Percentiles rank a stretch among this genome's conserved stretches.
Evolutionary conservation across 1,139 yeast genomes (phyloP).

Genomic region (Blastobotrys buckinghamii): DNA sequence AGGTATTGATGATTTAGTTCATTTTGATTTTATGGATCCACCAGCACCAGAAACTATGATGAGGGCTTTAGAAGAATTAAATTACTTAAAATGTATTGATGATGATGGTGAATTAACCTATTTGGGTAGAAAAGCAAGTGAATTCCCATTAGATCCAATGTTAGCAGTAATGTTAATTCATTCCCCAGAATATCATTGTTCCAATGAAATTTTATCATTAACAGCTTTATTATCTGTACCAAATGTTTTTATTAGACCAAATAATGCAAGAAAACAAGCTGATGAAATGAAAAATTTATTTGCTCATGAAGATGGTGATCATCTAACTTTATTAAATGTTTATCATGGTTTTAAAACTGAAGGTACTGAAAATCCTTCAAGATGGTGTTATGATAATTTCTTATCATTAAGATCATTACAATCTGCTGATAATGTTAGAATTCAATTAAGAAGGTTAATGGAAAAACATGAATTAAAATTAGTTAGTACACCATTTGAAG

Average conservation of each 20-base stretch:
- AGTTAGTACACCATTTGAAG: slow-evolving; percentile 63
- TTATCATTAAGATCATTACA: slow-evolving; percentile 75
- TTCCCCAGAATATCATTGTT: slow-evolving; percentile 77
- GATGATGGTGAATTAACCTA: slow-evolving; percentile 90
- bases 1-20: slow-evolving; percentile 93
- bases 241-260: slow-evolving; percentile 89
- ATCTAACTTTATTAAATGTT: slow-evolving; percentile 76
- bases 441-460: slow-evolving; percentile 80
- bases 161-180: slow-evolving; percentile 89
- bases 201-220: slow-evolving; percentile 81
- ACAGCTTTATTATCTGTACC: slow-evolving; percentile 93
- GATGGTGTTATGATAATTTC: slow-evolving; percentile 91
- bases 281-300: slow-evolving; percentile 85
- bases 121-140: slow-evolving; percentile 82
- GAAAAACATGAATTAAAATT: slow-evolving; percentile 70
- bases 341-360: slow-evolving; percentile 77
- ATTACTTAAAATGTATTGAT: slow-evolving; percentile 81
- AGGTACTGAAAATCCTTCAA: slow-evolving; percentile 43
- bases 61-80: slow-evolving; percentile 95
- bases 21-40: slow-evolving; percentile 98
- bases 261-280: slow-evolving; percentile 79
- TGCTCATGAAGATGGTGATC: slow-evolving; percentile 96
- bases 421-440: slow-evolving; percentile 79
- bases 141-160: slow-evolving; percentile 95
- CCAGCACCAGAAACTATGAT: slow-evolving; percentile 99